These are phyloP conservation scores for Scopulariopsis brevicaulis DNA, from an alignment of 2,329 filamentous ascomycete species.

Conservation along the genomic window DNA sequence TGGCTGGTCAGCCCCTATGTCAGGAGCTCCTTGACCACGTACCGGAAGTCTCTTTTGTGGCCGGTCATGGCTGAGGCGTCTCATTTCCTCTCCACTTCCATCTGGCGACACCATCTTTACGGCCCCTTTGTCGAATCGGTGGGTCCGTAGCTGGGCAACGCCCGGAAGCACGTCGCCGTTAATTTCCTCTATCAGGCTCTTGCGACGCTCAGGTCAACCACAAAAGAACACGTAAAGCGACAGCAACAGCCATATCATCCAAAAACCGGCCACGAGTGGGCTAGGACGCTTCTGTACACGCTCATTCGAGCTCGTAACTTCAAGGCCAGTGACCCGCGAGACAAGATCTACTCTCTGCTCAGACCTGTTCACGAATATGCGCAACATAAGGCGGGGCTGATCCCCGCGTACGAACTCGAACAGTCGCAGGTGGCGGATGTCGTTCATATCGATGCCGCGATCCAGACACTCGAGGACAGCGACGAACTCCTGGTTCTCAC, in stretches of 20 bases:
- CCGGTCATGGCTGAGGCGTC: background rate
- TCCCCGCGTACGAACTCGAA: background rate
- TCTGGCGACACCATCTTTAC: background rate
- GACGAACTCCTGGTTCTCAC: background rate
- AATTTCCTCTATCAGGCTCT: background rate
- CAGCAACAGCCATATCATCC: background rate
- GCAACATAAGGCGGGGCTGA: background rate
- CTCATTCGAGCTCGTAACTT: background rate
- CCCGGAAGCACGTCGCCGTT: background rate
- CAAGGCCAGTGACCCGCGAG: background rate
- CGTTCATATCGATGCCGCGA: background rate
- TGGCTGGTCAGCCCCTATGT: conserved; percentile 49
- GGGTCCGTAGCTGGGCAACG: background rate
- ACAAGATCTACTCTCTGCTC: background rate
- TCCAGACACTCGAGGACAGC: background rate
- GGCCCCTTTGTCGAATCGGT: background rate
- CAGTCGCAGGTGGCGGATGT: background rate
- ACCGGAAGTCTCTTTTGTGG: conserved; percentile 24
- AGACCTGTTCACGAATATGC: background rate
- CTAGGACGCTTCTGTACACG: background rate
- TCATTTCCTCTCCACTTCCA: background rate
- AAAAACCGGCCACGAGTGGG: background rate
- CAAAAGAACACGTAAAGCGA: background rate
- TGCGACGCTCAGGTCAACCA: background rate
- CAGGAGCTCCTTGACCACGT: conserved; percentile 44